phyloP scores from a whole-genome alignment of 2,329 filamentous ascomycete species.

The Scedosporium dehoogii region DNA sequence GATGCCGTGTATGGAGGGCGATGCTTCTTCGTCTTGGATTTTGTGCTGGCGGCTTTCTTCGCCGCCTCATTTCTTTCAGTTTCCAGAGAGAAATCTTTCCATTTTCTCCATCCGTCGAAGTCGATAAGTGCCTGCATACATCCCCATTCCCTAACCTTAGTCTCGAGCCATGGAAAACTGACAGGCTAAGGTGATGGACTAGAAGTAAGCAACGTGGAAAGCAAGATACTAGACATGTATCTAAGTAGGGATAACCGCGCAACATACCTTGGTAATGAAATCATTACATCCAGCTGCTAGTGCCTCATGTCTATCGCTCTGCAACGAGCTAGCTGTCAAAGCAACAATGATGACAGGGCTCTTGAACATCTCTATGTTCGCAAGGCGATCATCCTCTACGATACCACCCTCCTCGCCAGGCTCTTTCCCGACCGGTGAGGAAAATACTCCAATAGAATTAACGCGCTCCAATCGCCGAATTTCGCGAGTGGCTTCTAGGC shows the following conservation, averaged over 20 bases:
- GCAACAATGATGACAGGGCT: constrained; percentile 97
- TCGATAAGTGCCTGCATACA: constrained; percentile 99
- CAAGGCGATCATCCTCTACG: constrained; percentile 50
- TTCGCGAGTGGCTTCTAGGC: constrained; percentile 87
- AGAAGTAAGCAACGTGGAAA: constrained; percentile 8
- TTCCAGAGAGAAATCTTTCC: constrained; percentile 67
- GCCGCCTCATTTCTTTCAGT: constrained; percentile 15
- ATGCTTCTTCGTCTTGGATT: constrained; percentile 35
- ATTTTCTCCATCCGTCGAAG: constrained; percentile 95
- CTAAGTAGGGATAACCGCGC: not conserved
- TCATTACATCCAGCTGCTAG: constrained; percentile 95
- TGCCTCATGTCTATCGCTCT: constrained; percentile 91
- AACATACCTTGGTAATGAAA: constrained; percentile 84
- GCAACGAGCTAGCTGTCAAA: constrained; percentile 84
- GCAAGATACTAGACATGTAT: not conserved
- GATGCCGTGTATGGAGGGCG: constrained; percentile 26
- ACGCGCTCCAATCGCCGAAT: constrained; percentile 82
- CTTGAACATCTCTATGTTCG: constrained; percentile 69
- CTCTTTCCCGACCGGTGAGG: constrained; percentile 50
- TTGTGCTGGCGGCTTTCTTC: constrained; percentile 31
- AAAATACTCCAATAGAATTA: constrained; percentile 88
- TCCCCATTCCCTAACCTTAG: constrained; percentile 98
- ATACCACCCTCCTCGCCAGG: constrained; percentile 35
- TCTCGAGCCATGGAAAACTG: constrained; percentile 93
- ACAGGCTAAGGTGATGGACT: constrained; percentile 55